Evolutionary conservation across 345 rosid species (phyloP), one percentile per base, ranked within the genome.

Genomic region (Pistacia vera): DNA sequence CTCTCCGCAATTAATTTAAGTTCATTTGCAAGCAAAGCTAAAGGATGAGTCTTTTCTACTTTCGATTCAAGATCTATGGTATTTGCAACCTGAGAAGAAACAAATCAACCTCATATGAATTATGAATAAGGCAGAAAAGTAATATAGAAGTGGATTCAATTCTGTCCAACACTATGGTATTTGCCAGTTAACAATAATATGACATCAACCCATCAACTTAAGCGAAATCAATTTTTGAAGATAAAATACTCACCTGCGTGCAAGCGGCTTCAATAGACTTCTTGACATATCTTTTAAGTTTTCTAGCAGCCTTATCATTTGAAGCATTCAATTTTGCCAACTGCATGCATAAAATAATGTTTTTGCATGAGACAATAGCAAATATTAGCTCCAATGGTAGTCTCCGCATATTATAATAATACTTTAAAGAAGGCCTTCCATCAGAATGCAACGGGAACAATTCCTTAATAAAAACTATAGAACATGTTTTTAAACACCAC

Each of bases 1-100:
- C 86, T 90, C 83, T 91, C 89, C 20, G 93, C 97, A 75, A 93
- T 81, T 83, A 81, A 79, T 73, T 84, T 84, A 62, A 96, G 88
- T 83, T 92, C 97, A 77, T 88, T 87, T 65, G 95, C 99, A 71
- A 96, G 97, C 76, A 91, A 71, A 78, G 93, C 92, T 81, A 96
- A 85, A 68, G 92, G 93, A 81, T 91, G 97, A 13, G 55, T 80
- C 78, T 84, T 86, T 77, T 84, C 86, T 76, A 78, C 86, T 79
- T 87, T 84, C 74, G 89, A 87, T 80, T 85, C 90, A 81, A 86
- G 79, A 67, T 85, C 85, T 57, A 88, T 69, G 77, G 83, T 75
- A 78, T 84, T 83, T 70, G 86, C 87, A 74, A 82, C 93, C 98
- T 96, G 80, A 60, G 63, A 75, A 80, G 17, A 69, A 77, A 44